Base-by-base conservation (phyloP, 2,329 filamentous ascomycete genomes). In the Ophiocordyceps camponoti-leonardi region DNA sequence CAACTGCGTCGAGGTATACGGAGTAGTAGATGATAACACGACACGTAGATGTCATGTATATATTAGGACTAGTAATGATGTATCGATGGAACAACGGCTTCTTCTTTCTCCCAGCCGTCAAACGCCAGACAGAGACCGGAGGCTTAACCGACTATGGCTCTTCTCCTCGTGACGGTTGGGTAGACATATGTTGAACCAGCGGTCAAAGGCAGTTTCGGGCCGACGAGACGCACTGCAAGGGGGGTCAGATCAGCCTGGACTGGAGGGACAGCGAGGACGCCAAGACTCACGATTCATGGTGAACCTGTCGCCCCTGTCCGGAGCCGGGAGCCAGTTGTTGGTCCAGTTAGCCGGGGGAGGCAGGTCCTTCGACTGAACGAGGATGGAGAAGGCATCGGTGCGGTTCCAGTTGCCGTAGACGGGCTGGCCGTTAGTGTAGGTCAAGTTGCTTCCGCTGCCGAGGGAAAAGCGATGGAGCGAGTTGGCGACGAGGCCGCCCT, bases 321-420 rank as follows among this genome's bases (percentile, higher is more conserved):
- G 44, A 1, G 40, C 44, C 1, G 44, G 44, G 7, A 45, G 31
- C 44, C 42, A 46, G 33, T 53, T 53, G 37, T 22, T 48, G 3
- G 49, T 54, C 57, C 54, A 58, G 39, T 56, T 55, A 2, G 46
- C 33, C 6, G 56, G 56, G 2, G 56, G 57, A 16, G 40, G 18
- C 3, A 55, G 48, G 44, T 54, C 49, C 5, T 46, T 46, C n/a
- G 54, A 44, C 47, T 60, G 57, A 6, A 59, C 35, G 39, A 59
- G 49, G 13, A 59, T 49, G 45, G 56, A 49, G 43, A 60, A 60
- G 5, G 48, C 44, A 12, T 43, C 44, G 43, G 42, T 43, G 31
- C 40, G 40, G n/a, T 42, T 28, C 18, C 30, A 16, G 13, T n/a
- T 19, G 26, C 43, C 43, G 5, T 52, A 47, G 12, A 49, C 37